phyloP scores from a whole-genome alignment of 2,329 filamentous ascomycete genomes.

The Aspergillus versicolor region DNA sequence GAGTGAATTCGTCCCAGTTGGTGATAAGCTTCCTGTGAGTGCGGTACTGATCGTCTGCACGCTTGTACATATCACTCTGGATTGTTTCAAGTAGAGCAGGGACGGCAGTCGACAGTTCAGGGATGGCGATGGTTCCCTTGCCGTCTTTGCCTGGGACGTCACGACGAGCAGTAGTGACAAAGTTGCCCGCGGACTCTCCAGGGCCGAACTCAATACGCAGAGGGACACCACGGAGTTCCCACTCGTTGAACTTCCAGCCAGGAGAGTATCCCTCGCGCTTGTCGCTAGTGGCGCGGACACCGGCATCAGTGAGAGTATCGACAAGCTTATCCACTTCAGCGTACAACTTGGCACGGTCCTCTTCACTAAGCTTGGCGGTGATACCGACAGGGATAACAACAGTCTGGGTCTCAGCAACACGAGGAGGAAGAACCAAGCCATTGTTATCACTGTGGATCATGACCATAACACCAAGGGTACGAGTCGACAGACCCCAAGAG shows the following conservation, averaged over 20 bases:
- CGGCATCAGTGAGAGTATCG: constrained; percentile 66
- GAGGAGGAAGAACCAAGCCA: constrained; percentile 87
- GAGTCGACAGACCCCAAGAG: constrained; percentile 96
- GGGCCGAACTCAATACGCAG: constrained; percentile 93
- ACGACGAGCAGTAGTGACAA: constrained; percentile 81
- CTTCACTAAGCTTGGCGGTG: constrained; percentile 79
- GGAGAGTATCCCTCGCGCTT: constrained; percentile 87
- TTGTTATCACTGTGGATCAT: constrained; percentile 97
- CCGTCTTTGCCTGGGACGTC: constrained; percentile 66
- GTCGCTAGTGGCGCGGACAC: constrained; percentile 78
- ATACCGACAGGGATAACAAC: constrained; percentile 91
- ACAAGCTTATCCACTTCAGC: constrained; percentile 72
- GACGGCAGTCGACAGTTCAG: constrained; percentile 70
- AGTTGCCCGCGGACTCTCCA: constrained; percentile 83
- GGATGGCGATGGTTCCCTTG: constrained; percentile 76
- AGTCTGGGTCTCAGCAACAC: constrained; percentile 81
- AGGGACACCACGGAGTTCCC: constrained; percentile 94
- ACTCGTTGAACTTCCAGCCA: constrained; percentile 98
- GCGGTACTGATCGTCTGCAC: constrained; percentile 75
- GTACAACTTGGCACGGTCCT: constrained; percentile 74
- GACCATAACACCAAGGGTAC: constrained; percentile 97
- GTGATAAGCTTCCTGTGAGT: constrained; percentile 78
- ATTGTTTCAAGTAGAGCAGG: constrained; percentile 85
- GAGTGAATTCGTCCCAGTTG: constrained; percentile 88
- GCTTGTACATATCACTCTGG: constrained; percentile 74